Evolutionary conservation across 495 filamentous ascomycete genomes (phyloP).

Genomic region (Aspergillus leporis): DNA sequence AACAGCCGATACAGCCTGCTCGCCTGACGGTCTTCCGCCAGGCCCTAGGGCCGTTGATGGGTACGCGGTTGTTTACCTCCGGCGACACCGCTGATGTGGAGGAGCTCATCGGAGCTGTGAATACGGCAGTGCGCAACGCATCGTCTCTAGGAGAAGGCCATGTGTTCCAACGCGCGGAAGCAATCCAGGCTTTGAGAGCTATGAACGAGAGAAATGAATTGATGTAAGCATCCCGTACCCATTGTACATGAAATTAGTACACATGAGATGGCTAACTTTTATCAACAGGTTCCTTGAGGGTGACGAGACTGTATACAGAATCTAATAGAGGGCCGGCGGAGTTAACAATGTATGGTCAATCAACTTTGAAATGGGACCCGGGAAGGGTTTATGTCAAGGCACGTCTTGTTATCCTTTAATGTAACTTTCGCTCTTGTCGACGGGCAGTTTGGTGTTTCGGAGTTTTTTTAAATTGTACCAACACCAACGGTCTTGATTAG

Average conservation of each 20-base stretch:
- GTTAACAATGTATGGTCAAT: slow-evolving; percentile 5
- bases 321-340: slow-evolving; percentile 32
- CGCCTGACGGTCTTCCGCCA: slow-evolving; percentile 75
- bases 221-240: slow-evolving; percentile 63
- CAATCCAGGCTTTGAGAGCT: slow-evolving; percentile 68
- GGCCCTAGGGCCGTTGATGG: slow-evolving; percentile 77
- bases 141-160: slow-evolving; percentile 38
- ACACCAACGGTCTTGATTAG: too few relatives aligned
- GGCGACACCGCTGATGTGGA: slow-evolving; percentile 77
- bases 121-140: slow-evolving; percentile 57
- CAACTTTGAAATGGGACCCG: background rate
- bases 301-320: slow-evolving; percentile 52
- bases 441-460: slow-evolving; percentile 14
- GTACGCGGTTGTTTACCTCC: slow-evolving; percentile 68
- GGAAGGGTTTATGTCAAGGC: background rate
- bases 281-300: slow-evolving; percentile 50
- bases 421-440: background rate
- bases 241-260: background rate
- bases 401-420: background rate
- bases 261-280: slow-evolving; percentile 10
- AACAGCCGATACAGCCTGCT: slow-evolving; percentile 55
- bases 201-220: slow-evolving; percentile 86
- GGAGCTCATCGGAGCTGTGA: slow-evolving; percentile 76
- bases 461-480: background rate
- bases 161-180: slow-evolving; percentile 70